Evolutionary conservation across 1,284 basidiomycete species (phyloP), one percentile per base, ranked within the genome.

Genomic region (Boletus semigastroideus): DNA sequence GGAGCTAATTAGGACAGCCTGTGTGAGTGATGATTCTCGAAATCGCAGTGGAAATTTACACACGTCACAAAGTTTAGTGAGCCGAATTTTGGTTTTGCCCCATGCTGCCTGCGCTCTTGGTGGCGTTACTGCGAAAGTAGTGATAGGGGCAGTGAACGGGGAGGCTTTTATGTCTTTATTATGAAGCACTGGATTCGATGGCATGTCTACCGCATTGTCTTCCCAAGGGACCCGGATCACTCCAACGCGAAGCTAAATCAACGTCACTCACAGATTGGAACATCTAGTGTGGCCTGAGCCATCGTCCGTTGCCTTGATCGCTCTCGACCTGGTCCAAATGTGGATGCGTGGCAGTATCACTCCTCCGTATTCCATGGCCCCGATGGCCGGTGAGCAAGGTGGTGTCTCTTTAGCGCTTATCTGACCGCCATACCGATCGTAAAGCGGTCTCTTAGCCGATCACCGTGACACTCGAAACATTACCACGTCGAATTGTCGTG

Each of bases 161-260:
- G 44, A 20, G 28, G 33, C 30, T 51, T 50, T 51, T 57, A 43
- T n/a, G 27, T 25, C 51, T 19, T 14, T 49, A 20, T 48, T 41
- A 57, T 54, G 53, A 52, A 59, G 37, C 54, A 59, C 65, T 57
- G 64, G 54, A 54, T 54, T 53, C 33, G 34, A 50, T 51, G 38
- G 42, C 49, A 57, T 45, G 65, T 57, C 43, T 65, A 45, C 61
- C 62, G 53, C 65, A 46, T 67, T 64, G 61, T 63, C 44, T 58
- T 62, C 43, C 41, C 25, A 42, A 40, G 42, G 51, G 54, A 36
- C 7, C 45, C 39, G 22, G 22, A 55, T 54, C 52, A 51, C 44
- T 53, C 53, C 52, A 51, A 43, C 44, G 46, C 42, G 54, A 67
- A 64, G 42, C 53, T 46, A 42, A 49, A 52, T 38, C 49, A 60